Evolutionary conservation across 805 yeast species (phyloP).

Genomic region (Jamesozyma spencerorum): DNA sequence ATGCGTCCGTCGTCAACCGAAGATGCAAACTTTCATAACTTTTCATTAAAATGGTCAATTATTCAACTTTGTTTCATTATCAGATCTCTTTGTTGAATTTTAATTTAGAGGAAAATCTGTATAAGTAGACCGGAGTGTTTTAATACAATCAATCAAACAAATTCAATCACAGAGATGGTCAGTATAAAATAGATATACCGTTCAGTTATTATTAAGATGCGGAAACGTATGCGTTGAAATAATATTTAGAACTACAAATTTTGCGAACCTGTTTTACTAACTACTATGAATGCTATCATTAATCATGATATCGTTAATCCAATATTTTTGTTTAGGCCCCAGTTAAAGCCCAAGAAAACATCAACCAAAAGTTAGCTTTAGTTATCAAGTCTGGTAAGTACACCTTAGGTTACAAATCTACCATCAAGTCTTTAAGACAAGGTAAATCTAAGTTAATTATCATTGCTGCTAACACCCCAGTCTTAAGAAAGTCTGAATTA

Average conservation of each 20-base stretch:
- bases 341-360: constrained; percentile 78
- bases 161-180: constrained; percentile 89
- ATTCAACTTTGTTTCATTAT: too few species aligned
- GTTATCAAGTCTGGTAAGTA: constrained; percentile 98
- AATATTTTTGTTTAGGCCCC: constrained; percentile 62
- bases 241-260: background rate
- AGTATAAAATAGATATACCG: constrained; percentile 38
- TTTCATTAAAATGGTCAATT: too few species aligned
- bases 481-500: constrained; percentile 98
- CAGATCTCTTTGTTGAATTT: too few species aligned
- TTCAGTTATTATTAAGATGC: background rate
- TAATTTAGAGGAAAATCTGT: constrained; percentile 4
- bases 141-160: constrained; percentile 15
- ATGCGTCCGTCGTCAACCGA: too few species aligned
- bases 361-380: constrained; percentile 96
- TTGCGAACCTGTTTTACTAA: constrained; percentile 6
- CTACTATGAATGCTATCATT: constrained; percentile 34
- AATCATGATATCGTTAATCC: background rate
- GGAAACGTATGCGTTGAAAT: constrained; percentile 1
- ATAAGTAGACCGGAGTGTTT: constrained; percentile 85
- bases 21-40: too few species aligned
- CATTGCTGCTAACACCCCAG: constrained; percentile 99
- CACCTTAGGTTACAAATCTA: constrained; percentile 99
- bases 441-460: constrained; percentile 98
- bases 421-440: constrained; percentile 95